Evolutionary conservation across 2,329 filamentous ascomycete species (phyloP), one percentile per base, ranked within the genome.

Genomic region (Pochonia chlamydosporia): DNA sequence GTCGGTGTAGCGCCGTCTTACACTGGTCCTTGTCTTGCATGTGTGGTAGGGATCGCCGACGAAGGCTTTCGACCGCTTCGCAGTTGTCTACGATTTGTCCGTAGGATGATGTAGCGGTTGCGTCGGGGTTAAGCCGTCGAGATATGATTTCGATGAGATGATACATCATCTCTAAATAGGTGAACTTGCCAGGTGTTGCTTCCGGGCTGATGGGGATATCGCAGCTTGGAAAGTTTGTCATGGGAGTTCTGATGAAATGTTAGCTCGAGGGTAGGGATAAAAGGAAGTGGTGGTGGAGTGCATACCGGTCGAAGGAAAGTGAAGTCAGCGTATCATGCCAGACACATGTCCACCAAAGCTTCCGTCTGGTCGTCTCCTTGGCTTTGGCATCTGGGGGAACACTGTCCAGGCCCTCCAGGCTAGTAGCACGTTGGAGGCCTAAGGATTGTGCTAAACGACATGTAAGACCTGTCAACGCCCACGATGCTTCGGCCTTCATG

Each of bases 401-500:
- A 33, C 58, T 67, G n/a, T 75, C 75, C 2, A 66, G 64, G 23
- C 64, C 65, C n/a, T 78, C 75, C 16, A 67, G 62, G 1, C 65
- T 61, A 10, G 66, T 69, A 20, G 69, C 61, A 7, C 76, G 69
- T 56, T 85, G 81, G 10, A 85, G 66, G 4, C 81, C 81, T 2
- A 85, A 67, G 1, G 81, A 83, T 57, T 84, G 80, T 0, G 81
- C 81, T n/a, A 85, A 69, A 23, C 81, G 74, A 51, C 80, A 83
- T 0, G 81, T 83, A 39, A 84, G 71, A 1, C 81, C 81, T 43
- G 82, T 73, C 45, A 85, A 61, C 0, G 81, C 81, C 81, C 81
- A 85, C 0, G 81, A 84, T 0, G 79, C 81, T 56, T 85, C 81
- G 1, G 81, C 81, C 57, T 84, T 84, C 81, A 85, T 85, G 49